Evolutionary conservation across 768 basidiomycete species (phyloP).

Genomic region (Suillus weaverae): DNA sequence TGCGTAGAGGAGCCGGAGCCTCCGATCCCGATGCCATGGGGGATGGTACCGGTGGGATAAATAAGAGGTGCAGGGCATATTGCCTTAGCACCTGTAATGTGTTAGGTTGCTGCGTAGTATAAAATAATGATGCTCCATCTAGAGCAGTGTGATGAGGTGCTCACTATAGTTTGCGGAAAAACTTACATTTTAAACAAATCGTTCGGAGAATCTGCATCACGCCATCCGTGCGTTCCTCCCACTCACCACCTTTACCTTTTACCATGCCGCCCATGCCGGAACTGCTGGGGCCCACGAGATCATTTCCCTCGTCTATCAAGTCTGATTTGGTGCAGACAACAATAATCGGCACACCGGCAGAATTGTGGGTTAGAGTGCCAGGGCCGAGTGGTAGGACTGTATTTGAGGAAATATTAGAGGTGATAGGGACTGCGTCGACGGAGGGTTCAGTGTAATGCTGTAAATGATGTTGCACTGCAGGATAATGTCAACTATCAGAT

Average conservation of each 20-base stretch:
- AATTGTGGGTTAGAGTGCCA: slow-evolving; percentile 86
- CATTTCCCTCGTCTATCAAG: slow-evolving; percentile 80
- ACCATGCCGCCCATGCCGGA: slow-evolving; percentile 89
- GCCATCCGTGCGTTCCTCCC: slow-evolving; percentile 95
- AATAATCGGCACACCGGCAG: slow-evolving; percentile 81
- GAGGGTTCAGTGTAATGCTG: slow-evolving; percentile 90
- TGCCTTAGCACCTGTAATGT: slow-evolving; percentile 78
- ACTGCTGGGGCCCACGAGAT: slow-evolving; percentile 64
- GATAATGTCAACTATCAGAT: slow-evolving; percentile 9
- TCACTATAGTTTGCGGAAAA: background rate
- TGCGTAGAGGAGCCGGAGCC: slow-evolving; percentile 54
- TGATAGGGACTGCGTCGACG: slow-evolving; percentile 58
- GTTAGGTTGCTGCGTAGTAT: slow-evolving; percentile 78
- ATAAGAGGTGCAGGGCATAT: slow-evolving; percentile 73
- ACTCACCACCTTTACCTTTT: slow-evolving; percentile 87
- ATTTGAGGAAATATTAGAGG: slow-evolving; percentile 58
- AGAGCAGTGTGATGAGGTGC: slow-evolving; percentile 5
- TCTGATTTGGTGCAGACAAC: slow-evolving; percentile 94
- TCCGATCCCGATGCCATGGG: slow-evolving; percentile 34
- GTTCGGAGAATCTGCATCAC: slow-evolving; percentile 95
- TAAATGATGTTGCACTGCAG: slow-evolving; percentile 78
- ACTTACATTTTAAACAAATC: slow-evolving; percentile 88
- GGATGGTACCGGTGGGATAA: slow-evolving; percentile 61
- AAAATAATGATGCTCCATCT: slow-evolving; percentile 94
- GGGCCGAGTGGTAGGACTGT: slow-evolving; percentile 80